These are phyloP conservation scores for Lecanicillium sp. DNA, from an alignment of 2,329 filamentous ascomycete genomes.

Conservation along the genomic window DNA sequence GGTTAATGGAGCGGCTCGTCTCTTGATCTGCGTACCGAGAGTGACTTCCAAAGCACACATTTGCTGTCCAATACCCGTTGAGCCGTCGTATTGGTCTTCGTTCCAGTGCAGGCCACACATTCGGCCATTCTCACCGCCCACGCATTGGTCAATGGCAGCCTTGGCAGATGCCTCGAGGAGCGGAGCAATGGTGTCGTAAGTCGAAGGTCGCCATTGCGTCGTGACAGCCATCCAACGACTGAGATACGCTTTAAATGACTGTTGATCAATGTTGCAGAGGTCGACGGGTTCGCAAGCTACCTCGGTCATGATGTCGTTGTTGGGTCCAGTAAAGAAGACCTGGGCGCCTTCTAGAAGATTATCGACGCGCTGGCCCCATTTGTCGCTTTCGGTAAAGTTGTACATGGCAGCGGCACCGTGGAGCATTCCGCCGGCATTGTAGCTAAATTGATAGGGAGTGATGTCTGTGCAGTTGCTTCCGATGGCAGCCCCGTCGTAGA, in stretches of 20 bases:
- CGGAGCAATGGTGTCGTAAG: slow-evolving; percentile 41
- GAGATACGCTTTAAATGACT: slow-evolving; percentile 57
- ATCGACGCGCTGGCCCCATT: slow-evolving; percentile 51
- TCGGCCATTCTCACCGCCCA: slow-evolving; percentile 44
- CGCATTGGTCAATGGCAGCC: slow-evolving; percentile 49
- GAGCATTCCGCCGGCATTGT: slow-evolving; percentile 60
- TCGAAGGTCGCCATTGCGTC: slow-evolving; percentile 56
- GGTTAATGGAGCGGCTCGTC: slow-evolving; percentile 34
- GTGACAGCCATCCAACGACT: slow-evolving; percentile 53
- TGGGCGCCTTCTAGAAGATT: slow-evolving; percentile 45
- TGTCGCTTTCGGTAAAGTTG: slow-evolving; percentile 44
- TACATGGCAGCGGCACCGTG: slow-evolving; percentile 61
- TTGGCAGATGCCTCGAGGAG: slow-evolving; percentile 46
- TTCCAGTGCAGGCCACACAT: slow-evolving; percentile 56
- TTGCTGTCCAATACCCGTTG: slow-evolving; percentile 58
- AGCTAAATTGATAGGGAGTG: slow-evolving; percentile 58
- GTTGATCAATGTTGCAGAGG: slow-evolving; percentile 53
- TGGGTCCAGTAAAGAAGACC: slow-evolving; percentile 44
- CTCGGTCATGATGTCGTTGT: slow-evolving; percentile 54
- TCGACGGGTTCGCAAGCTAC: slow-evolving; percentile 55
- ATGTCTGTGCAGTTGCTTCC: slow-evolving; percentile 48
- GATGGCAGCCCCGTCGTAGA: slow-evolving; percentile 56
- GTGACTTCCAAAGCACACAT: slow-evolving; percentile 62
- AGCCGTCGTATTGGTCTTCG: slow-evolving; percentile 47
- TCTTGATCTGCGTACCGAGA: slow-evolving; percentile 48